phyloP scores from a whole-genome alignment of 2,329 filamentous ascomycete species.

The Colletotrichum euphorbiae region DNA sequence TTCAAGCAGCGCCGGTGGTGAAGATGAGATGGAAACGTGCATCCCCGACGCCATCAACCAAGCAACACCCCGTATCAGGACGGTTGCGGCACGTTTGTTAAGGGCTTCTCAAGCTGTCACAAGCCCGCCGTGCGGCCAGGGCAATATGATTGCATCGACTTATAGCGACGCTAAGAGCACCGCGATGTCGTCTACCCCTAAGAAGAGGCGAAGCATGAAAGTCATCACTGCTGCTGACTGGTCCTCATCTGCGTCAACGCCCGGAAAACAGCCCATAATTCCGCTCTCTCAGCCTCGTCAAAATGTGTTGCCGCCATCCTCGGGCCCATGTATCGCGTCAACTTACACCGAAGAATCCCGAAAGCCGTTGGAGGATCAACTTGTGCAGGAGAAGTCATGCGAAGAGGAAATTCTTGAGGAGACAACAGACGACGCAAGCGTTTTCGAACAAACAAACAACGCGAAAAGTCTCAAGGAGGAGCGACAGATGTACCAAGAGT shows the following conservation, averaged over 20 bases:
- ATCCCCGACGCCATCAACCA: conserved; percentile 47
- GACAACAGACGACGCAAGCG: too few relatives aligned
- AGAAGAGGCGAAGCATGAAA: conserved; percentile 37
- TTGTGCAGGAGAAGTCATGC: not conserved
- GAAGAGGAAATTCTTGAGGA: not conserved
- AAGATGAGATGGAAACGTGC: conserved; percentile 53
- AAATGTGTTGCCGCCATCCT: not conserved
- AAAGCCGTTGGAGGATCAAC: not conserved
- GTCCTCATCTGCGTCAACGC: not conserved
- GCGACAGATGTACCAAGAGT: too few relatives aligned
- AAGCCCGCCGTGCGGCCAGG: conserved; percentile 44
- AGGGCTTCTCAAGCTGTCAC: conserved; percentile 17
- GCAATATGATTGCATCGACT: conserved; percentile 39
- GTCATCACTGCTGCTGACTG: conserved; percentile 42
- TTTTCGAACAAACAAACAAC: too few relatives aligned
- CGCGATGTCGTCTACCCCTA: conserved; percentile 11
- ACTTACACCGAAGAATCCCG: not conserved
- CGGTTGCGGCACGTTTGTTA: conserved; percentile 13
- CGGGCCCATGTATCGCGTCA: not conserved
- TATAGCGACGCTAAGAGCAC: conserved; percentile 20
- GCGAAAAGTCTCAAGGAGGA: too few relatives aligned
- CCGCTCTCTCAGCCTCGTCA: conserved; percentile 7
- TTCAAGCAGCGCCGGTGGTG: conserved; percentile 43
- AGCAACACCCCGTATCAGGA: conserved; percentile 36
- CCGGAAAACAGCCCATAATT: not conserved